phyloP scores from a whole-genome alignment of 2,329 filamentous ascomycete species.

The Emergomyces orientalis region DNA sequence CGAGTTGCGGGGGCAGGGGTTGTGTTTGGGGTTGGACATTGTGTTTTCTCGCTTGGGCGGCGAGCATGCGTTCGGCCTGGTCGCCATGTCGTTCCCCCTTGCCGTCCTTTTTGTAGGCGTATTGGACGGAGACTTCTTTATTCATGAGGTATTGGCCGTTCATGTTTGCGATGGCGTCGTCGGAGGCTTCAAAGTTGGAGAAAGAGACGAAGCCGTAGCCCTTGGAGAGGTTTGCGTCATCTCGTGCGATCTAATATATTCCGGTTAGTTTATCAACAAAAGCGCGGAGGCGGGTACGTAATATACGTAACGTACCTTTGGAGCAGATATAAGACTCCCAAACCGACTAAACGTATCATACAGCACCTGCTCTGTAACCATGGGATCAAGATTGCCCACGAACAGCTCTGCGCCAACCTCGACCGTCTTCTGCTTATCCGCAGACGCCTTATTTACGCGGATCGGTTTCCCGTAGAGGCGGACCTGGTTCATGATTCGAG shows the following conservation, averaged over 20 bases:
- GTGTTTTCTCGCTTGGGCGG: constrained; percentile 85
- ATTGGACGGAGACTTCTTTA: constrained; percentile 93
- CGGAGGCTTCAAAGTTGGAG: constrained; percentile 84
- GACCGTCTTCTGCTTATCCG: constrained; percentile 87
- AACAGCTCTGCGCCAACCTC: constrained; percentile 97
- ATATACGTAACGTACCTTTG: constrained; percentile 55
- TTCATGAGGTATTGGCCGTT: constrained; percentile 94
- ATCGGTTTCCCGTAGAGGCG: constrained; percentile 89
- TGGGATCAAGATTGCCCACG: constrained; percentile 85
- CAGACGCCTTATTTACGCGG: constrained; percentile 86
- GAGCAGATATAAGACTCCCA: constrained; percentile 70
- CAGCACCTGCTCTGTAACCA: constrained; percentile 91
- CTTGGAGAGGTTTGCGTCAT: constrained; percentile 80
- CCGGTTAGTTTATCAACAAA: constrained; percentile 11
- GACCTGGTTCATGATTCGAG: constrained; percentile 92
- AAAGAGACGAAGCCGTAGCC: constrained; percentile 96
- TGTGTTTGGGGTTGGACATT: constrained; percentile 79
- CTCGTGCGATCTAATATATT: constrained; percentile 57
- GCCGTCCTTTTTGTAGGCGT: constrained; percentile 98
- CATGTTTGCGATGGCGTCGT: constrained; percentile 85
- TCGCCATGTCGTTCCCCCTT: constrained; percentile 95
- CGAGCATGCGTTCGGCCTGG: constrained; percentile 82
- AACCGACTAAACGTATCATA: constrained; percentile 95
- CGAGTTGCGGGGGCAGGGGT: constrained; percentile 63
- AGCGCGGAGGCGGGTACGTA: neutral